Base-by-base conservation (phyloP, 768 basidiomycete species). In the Suillus decipiens region DNA sequence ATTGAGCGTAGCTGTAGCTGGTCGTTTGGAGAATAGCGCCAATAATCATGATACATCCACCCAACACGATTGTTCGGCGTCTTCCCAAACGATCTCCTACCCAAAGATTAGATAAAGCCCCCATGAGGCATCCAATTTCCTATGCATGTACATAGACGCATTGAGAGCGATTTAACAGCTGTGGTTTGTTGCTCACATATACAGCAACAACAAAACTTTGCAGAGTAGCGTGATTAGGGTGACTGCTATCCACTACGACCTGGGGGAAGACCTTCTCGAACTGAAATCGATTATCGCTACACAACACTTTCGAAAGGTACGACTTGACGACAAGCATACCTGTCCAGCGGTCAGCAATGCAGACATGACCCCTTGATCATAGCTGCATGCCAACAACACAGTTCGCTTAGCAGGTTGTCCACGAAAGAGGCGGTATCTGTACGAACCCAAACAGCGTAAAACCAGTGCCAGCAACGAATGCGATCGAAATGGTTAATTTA, bases 321-420 rank as follows among this genome's bases (percentile, higher is more conserved):
- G 31, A 15, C 5, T 11, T 33, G 19, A 59, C 59, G 12, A 5
- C 6, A 36, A 11, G 37, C 42, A 24, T 61, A 84, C 84, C 76
- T 84, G 81, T 53, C 76, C 75, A 0, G 88, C 82, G 5, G 83
- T 86, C 56, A 89, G 73, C 24, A 88, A 75, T 19, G 86, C 85
- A n/a, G 83, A 84, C 87, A 89, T 87, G 37, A 88, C 88, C 48
- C 87, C 87, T 69, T 89, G 88, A 68, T 89, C 88, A 73, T 88
- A 89, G 33, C 85, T 86, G 31, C 17, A 60, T 33, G 36, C 6
- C 42, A 48, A 53, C 19, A 33, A 33, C 41, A 28, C 37, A 28
- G 15, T 11, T 39, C 15, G 24, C 24, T 57, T 15, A 24, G 24
- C 11, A 39, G 22, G 3, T 28, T 19, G 2, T 39, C 15, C 36